Percentiles rank a stretch among this genome's conserved stretches.
phyloP scores from a whole-genome alignment of 2,329 filamentous ascomycete genomes.

The Microsporum ferrugineum region DNA sequence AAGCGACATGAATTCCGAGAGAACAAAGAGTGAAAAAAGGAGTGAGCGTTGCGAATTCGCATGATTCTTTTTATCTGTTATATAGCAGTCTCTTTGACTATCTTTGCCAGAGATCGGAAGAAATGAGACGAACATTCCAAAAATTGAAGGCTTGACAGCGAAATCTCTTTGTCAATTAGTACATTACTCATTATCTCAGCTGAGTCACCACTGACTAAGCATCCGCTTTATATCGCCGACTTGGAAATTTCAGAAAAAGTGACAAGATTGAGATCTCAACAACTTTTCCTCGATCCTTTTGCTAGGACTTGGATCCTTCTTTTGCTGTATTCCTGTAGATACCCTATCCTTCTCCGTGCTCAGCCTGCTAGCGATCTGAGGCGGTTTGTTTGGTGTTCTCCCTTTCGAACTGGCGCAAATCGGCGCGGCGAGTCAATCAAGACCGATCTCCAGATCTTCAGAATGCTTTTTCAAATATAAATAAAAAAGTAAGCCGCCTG shows the following conservation, averaged over 20 bases:
- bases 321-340: neutral
- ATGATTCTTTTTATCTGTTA: neutral
- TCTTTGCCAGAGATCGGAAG: too few relatives aligned
- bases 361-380: neutral
- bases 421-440: neutral
- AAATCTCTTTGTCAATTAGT: too few relatives aligned
- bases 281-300: neutral
- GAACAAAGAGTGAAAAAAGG: neutral
- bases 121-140: too few relatives aligned
- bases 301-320: neutral
- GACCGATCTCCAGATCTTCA: neutral
- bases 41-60: neutral
- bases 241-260: neutral
- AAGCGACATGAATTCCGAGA: constrained; percentile 4
- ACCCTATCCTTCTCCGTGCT: neutral
- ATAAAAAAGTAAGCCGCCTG: neutral
- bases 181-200: too few relatives aligned
- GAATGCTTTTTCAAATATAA: neutral
- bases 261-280: neutral
- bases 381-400: neutral
- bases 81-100: too few relatives aligned
- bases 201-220: too few relatives aligned
- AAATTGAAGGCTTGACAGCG: too few relatives aligned
- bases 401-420: neutral
- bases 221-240: too few relatives aligned